A percentile compares a stretch with the other conserved stretches of the same genome.
Conservation (phyloP, 2,329 filamentous ascomycete species). For the Penicillium sp. region DNA sequence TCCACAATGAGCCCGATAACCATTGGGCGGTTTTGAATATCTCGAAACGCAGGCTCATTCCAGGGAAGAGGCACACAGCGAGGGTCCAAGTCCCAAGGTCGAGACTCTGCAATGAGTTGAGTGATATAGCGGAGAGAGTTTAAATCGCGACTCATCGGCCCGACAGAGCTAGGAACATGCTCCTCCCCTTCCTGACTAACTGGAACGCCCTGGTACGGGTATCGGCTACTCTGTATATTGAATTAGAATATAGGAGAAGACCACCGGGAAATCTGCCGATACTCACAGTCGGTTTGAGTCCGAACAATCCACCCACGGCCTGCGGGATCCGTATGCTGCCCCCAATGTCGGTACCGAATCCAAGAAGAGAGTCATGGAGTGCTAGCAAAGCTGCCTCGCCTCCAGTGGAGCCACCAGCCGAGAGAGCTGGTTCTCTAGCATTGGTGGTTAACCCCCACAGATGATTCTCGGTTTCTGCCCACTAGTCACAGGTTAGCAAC, state of each 20-base stretch:
- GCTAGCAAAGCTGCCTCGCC: conserved; percentile 43
- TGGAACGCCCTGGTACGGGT: conserved; percentile 55
- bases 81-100: conserved; percentile 53
- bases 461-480: conserved; percentile 52
- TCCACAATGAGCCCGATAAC: conserved; percentile 49
- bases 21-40: conserved; percentile 42
- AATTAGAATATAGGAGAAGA: not conserved
- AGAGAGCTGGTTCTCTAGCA: conserved; percentile 41
- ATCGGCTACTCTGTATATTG: conserved; percentile 46
- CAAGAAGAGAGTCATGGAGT: conserved; percentile 42
- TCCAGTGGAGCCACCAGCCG: conserved; percentile 47
- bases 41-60: conserved; percentile 45
- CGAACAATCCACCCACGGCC: conserved; percentile 47
- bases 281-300: conserved; percentile 43
- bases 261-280: conserved; percentile 1
- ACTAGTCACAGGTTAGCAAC: conserved; percentile 29
- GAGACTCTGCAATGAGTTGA: conserved; percentile 44
- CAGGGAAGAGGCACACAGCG: conserved; percentile 52
- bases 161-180: conserved; percentile 60
- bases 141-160: conserved; percentile 53
- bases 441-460: conserved; percentile 50
- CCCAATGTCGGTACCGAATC: conserved; percentile 51
- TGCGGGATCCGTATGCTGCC: conserved; percentile 49
- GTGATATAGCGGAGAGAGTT: conserved; percentile 49
- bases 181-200: conserved; percentile 61